Evolutionary conservation across 768 basidiomycete species (phyloP).

Genomic region (Lentinula raphanica): DNA sequence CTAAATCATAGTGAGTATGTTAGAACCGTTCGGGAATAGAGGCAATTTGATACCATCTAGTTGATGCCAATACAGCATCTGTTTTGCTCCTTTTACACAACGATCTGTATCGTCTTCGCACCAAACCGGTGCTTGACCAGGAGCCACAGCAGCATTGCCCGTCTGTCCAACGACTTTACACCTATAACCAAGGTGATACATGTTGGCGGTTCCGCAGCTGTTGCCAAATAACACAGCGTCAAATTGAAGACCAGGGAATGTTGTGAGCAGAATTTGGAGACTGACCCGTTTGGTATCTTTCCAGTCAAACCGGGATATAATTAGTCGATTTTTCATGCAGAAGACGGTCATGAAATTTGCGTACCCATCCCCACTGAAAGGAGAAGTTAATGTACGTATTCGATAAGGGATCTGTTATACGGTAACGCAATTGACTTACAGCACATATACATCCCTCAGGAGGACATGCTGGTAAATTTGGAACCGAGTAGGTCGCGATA

Average conservation of each 20-base stretch:
- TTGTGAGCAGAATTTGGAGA: no score
- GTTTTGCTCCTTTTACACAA: slow-evolving; percentile 36
- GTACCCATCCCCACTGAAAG: slow-evolving; percentile 40
- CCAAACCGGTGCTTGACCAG: slow-evolving; percentile 33
- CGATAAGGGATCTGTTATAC: background rate
- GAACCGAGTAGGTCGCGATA: slow-evolving; percentile 36
- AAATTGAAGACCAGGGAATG: slow-evolving; percentile 8
- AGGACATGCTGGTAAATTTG: slow-evolving; percentile 40
- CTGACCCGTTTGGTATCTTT: slow-evolving; percentile 21
- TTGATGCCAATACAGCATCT: slow-evolving; percentile 42
- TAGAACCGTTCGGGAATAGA: background rate
- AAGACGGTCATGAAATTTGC: slow-evolving; percentile 4
- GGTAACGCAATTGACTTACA: slow-evolving; percentile 19
- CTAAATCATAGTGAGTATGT: background rate
- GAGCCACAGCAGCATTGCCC: slow-evolving; percentile 21
- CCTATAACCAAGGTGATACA: slow-evolving; percentile 37
- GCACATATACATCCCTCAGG: slow-evolving; percentile 37
- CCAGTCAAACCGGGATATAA: background rate
- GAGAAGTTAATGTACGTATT: background rate
- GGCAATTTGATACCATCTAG: slow-evolving; percentile 36
- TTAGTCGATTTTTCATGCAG: background rate
- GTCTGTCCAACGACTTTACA: slow-evolving; percentile 34
- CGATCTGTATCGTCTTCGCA: slow-evolving; percentile 28
- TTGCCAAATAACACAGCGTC: background rate
- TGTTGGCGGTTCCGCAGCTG: slow-evolving; percentile 37